Evolutionary conservation across 306 rosid species (phyloP), one percentile per base, ranked within the genome.

Genomic region (Lathyrus oleraceus): DNA sequence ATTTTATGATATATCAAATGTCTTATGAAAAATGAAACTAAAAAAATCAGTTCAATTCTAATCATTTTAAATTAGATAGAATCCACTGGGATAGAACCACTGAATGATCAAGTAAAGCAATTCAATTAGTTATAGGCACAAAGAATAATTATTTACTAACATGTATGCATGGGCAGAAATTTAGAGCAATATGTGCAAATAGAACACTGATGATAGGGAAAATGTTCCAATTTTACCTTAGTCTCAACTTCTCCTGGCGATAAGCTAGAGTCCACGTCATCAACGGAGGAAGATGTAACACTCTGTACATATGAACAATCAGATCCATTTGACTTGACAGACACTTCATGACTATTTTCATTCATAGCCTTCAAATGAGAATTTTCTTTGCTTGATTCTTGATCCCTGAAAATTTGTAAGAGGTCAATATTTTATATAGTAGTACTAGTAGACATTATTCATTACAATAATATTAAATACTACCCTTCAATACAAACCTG

Each of bases 241-340:
- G 83, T 79, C 61, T 75, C 86, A 61, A 56, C 48, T 78, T 75
- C 86, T 61, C 74, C 81, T 2, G 39, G 23, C 54, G 83, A 71
- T 19, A 74, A 75, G 71, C 19, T 61, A 71, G 76, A 75, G 28
- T 75, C 76, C 48, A 45, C 74, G 63, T 72, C 83, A 71, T 79
- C 82, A 79, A 48, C 57, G 19, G 83, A 78, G 73, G 78, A 79
- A 75, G 79, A 75, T 67, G 76, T 74, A 40, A 57, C 71, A 71
- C 83, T 67, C 67, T 54, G 78, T 56, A 67, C 81, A 67, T 67
- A 28, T 56, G 83, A 79, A 71, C 62, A 75, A 62, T 75, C 86
- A 67, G 83, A 82, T 48, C 58, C 86, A 40, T 71, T 79, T 52
- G 79, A 75, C 70, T 75, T 82, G 78, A 71, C 25, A 47, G 58